phyloP scores from a whole-genome alignment of 495 filamentous ascomycete species.

The Cryomyces minteri region DNA sequence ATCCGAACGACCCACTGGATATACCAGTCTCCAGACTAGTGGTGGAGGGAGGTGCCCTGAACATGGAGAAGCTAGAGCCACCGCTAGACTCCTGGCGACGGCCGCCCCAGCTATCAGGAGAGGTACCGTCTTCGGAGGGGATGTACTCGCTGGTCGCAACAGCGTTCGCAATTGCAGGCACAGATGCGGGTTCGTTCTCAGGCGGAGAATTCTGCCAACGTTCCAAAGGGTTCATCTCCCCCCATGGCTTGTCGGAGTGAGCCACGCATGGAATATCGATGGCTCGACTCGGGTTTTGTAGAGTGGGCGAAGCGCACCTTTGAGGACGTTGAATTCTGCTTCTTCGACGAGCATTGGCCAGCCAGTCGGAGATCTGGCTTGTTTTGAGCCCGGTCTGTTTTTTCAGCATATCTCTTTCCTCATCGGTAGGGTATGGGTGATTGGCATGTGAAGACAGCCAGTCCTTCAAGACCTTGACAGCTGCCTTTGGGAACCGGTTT shows the following conservation, averaged over 20 bases:
- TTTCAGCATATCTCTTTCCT: constrained; percentile 59
- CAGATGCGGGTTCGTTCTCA: constrained; percentile 69
- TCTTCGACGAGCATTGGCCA: constrained; percentile 66
- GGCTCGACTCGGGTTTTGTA: constrained; percentile 19
- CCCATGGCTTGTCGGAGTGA: constrained; percentile 12
- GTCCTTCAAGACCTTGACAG: constrained; percentile 53
- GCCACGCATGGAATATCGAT: constrained; percentile 42
- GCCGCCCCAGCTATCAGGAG: constrained; percentile 11
- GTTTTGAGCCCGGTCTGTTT: constrained; percentile 52
- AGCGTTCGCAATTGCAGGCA: constrained; percentile 61
- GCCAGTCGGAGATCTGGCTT: constrained; percentile 69
- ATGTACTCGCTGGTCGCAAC: constrained; percentile 30
- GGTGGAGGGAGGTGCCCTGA: constrained; percentile 42
- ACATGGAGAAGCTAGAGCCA: constrained; percentile 30
- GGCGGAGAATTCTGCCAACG: constrained; percentile 76
- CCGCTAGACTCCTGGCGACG: constrained; percentile 45
- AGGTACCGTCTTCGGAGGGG: constrained; percentile 19
- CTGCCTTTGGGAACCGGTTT: constrained; percentile 51
- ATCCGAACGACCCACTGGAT: constrained; percentile 29
- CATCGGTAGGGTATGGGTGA: constrained; percentile 66
- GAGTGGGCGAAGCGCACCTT: constrained; percentile 12
- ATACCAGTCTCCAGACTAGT: constrained; percentile 55
- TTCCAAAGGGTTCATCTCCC: constrained; percentile 64
- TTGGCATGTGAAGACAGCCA: constrained; percentile 59
- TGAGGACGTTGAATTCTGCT: constrained; percentile 41